A percentile compares a stretch with the other conserved stretches of the same genome.
phyloP scores from a whole-genome alignment of 2,329 filamentous ascomycete species.

The Calonectria hongkongensis region DNA sequence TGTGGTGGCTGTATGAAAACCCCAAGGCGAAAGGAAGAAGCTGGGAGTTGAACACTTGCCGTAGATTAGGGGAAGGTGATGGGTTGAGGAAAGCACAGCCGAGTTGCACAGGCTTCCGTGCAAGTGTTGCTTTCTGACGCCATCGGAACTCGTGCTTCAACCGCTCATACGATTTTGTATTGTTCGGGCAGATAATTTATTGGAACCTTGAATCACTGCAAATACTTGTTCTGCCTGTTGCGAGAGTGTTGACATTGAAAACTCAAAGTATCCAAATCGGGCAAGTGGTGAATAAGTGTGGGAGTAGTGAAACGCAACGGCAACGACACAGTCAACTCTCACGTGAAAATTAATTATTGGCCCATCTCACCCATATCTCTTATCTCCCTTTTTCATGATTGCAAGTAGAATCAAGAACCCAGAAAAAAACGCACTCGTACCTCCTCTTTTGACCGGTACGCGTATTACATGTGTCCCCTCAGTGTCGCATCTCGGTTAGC shows the following conservation, averaged over 20 bases:
- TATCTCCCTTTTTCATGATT: background rate
- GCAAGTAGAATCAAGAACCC: background rate
- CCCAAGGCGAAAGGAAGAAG: background rate
- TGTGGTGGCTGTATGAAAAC: background rate
- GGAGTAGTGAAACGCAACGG: background rate
- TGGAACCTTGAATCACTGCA: background rate
- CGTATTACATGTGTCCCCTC: slow-evolving; percentile 26
- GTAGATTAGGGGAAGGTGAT: background rate
- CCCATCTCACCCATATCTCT: slow-evolving; percentile 3
- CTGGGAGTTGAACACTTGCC: background rate
- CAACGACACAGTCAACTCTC: background rate
- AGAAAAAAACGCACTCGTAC: slow-evolving; percentile 1
- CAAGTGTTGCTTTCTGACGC: background rate
- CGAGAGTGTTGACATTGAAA: background rate
- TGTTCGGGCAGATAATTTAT: background rate
- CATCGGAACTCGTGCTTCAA: background rate
- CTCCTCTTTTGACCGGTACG: background rate
- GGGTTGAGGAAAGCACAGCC: background rate
- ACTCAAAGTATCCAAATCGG: slow-evolving; percentile 18
- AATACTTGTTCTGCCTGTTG: background rate
- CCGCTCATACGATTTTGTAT: background rate
- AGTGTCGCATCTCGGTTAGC: slow-evolving; percentile 23
- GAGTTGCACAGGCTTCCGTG: background rate
- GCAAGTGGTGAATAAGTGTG: slow-evolving; percentile 18
- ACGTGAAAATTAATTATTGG: background rate